These are phyloP conservation scores for Pleurotus platypus DNA, from an alignment of 768 basidiomycete species.

Conservation along the genomic window DNA sequence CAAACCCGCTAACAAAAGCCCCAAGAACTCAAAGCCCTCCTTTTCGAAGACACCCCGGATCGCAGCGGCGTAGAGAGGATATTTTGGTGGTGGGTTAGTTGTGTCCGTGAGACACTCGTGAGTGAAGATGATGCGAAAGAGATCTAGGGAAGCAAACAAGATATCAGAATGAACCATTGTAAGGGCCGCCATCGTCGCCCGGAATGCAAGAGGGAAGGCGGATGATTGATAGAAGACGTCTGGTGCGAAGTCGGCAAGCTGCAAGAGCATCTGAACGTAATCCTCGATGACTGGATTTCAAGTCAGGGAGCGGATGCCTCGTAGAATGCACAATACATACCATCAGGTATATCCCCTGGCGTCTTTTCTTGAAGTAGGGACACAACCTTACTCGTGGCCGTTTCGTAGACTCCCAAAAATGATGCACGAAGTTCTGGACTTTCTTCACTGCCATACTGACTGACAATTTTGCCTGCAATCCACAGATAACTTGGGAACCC, in stretches of 20 bases:
- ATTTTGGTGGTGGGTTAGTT: conserved; percentile 45
- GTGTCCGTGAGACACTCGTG: conserved; percentile 65
- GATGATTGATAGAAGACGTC: conserved; percentile 77
- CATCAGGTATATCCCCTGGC: conserved; percentile 80
- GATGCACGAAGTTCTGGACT: conserved; percentile 51
- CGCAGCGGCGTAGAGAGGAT: conserved; percentile 54
- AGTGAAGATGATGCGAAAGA: conserved; percentile 70
- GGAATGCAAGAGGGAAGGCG: conserved; percentile 75
- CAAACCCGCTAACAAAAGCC: conserved; percentile 70
- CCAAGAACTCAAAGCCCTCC: conserved; percentile 70
- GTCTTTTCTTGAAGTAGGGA: conserved; percentile 62
- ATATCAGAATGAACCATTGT: conserved; percentile 82
- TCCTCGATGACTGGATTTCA: conserved; percentile 80
- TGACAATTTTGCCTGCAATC: conserved; percentile 88
- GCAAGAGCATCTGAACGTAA: conserved; percentile 77
- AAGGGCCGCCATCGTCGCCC: conserved; percentile 71
- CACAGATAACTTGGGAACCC: conserved; percentile 88
- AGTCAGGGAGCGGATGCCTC: not conserved
- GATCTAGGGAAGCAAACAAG: conserved; percentile 77
- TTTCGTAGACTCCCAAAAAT: conserved; percentile 68
- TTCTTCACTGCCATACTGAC: conserved; percentile 68
- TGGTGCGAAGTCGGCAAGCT: conserved; percentile 64
- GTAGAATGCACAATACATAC: conserved; percentile 34
- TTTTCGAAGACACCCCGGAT: conserved; percentile 62
- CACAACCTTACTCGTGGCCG: conserved; percentile 68